Evolutionary conservation across 2,329 filamentous ascomycete species (phyloP).

Genomic region (Biscogniauxia sp.): DNA sequence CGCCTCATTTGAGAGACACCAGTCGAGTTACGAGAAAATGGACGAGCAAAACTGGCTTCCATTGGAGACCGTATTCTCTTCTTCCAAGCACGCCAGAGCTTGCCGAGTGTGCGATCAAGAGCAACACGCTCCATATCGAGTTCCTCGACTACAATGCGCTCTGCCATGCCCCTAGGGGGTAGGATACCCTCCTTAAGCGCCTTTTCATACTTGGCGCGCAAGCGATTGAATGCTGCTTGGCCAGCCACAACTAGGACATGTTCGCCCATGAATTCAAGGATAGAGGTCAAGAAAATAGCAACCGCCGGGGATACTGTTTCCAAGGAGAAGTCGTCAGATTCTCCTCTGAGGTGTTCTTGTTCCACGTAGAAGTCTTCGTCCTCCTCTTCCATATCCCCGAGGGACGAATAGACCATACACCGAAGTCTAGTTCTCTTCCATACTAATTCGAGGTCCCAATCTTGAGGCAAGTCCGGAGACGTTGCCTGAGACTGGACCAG

Average conservation of each 20-base stretch:
- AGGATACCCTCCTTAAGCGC: constrained; percentile 53
- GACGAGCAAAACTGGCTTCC: constrained; percentile 45
- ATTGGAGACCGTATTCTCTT: constrained; percentile 69
- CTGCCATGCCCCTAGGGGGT: constrained; percentile 48
- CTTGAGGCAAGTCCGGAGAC: constrained; percentile 48
- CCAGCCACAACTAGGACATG: constrained; percentile 84
- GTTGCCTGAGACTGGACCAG: constrained; percentile 48
- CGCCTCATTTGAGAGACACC: constrained; percentile 36
- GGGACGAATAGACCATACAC: constrained; percentile 96
- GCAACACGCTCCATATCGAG: constrained; percentile 91
- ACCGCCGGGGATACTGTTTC: constrained; percentile 83
- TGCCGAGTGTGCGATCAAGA: constrained; percentile 80
- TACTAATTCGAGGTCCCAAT: constrained; percentile 87
- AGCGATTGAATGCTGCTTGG: constrained; percentile 74
- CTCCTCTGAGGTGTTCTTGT: constrained; percentile 68
- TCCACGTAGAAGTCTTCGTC: constrained; percentile 90
- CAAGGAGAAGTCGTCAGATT: constrained; percentile 55
- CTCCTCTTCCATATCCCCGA: constrained; percentile 96
- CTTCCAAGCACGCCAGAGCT: constrained; percentile 94
- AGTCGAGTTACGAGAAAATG: constrained; percentile 48
- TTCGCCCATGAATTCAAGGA: constrained; percentile 91
- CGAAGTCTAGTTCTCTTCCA: constrained; percentile 92
- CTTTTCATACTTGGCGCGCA: constrained; percentile 57
- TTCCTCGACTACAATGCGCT: constrained; percentile 81
- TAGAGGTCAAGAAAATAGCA: constrained; percentile 92